Evolutionary conservation across 768 basidiomycete genomes (phyloP).

Genomic region (Auriscalpium orientale): DNA sequence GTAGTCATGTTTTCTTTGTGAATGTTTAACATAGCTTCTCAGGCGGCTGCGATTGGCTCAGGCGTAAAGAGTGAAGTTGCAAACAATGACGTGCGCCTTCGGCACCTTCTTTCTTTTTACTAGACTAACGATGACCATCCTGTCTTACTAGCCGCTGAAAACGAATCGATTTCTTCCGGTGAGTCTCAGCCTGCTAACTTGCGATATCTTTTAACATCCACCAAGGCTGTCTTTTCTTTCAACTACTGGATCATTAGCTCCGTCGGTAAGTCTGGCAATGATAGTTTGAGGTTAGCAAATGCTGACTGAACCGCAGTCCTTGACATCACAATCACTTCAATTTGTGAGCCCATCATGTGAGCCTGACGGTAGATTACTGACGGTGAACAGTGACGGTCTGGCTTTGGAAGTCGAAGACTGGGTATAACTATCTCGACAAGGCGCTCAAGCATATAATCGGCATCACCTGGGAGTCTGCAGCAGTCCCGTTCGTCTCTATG

Average conservation of each 20-base stretch:
- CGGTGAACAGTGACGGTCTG: constrained; percentile 28
- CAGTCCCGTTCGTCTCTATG: constrained; percentile 28
- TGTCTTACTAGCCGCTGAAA: constrained; percentile 7
- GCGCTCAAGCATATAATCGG: constrained; percentile 31
- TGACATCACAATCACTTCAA: constrained; percentile 31
- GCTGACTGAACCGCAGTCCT: constrained; percentile 25
- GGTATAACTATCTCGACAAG: constrained; percentile 28
- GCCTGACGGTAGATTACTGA: neutral
- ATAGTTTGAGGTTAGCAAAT: constrained; percentile 1
- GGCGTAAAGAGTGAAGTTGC: constrained; percentile 1
- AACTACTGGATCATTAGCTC: constrained; percentile 40
- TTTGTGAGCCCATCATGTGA: constrained; percentile 23
- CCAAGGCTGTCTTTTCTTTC: constrained; percentile 35
- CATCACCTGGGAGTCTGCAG: constrained; percentile 33
- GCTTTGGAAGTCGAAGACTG: constrained; percentile 34
- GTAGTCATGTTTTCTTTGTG: no score
- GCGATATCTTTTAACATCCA: neutral
- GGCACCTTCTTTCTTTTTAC: neutral
- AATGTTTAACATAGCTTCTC: no score
- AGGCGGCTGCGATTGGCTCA: constrained; percentile 9
- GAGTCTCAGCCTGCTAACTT: no score
- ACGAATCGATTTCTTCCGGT: constrained; percentile 6
- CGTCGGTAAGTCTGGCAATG: constrained; percentile 24
- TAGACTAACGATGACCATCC: neutral
- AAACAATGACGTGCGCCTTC: constrained; percentile 10